Evolutionary conservation across 192 early-diverging fungal species (phyloP), one percentile per base, ranked within the genome.

Genomic region (Coemansia sp.): DNA sequence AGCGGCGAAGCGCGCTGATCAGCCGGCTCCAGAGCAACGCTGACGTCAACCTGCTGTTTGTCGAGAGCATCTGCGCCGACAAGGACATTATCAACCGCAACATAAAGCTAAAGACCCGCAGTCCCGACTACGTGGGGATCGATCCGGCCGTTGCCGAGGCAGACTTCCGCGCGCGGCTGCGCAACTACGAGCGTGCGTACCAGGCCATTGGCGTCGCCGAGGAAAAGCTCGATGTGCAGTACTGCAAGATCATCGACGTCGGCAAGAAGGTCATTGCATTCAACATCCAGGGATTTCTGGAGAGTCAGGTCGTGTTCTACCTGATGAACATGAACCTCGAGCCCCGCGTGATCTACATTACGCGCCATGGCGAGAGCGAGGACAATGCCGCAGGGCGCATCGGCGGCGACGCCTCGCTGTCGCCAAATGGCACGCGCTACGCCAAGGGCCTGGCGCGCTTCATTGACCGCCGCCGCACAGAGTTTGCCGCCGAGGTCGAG

Each of bases 281-380:
- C 74, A 91, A 93, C 56, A 91, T 94, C 50, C 84, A 87, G 54
- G 96, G 96, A 36, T 98, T 92, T 60, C 65, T 98, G 31, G 77
- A 84, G 25, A 85, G 86, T 14, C 96, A 98, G 64, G 91, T 89
- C 26, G 90, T 98, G 38, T 97, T 98, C 59, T 98, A 96, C 58
- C 63, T 98, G 49, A 96, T 96, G 94, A 94, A 98, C 67, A 96
- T 96, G 62, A 89, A 98, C 56, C 82, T 94, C 46, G 59, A 79
- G 56, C 70, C 83, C 16, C 83, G 91, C 17, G 82, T 82, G 41
- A 87, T 98, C 33, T 98, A 88, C 78, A 70, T 98, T 19, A 92
- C 90, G 23, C 76, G 95, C 25, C 95, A 98, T 66, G 95, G 95
- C 26, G 91, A 98, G 65, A 83, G 81, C 78, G 71, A 73, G 19